phyloP scores from a whole-genome alignment of 805 yeast genomes.

The Kuraishia piskuri region DNA sequence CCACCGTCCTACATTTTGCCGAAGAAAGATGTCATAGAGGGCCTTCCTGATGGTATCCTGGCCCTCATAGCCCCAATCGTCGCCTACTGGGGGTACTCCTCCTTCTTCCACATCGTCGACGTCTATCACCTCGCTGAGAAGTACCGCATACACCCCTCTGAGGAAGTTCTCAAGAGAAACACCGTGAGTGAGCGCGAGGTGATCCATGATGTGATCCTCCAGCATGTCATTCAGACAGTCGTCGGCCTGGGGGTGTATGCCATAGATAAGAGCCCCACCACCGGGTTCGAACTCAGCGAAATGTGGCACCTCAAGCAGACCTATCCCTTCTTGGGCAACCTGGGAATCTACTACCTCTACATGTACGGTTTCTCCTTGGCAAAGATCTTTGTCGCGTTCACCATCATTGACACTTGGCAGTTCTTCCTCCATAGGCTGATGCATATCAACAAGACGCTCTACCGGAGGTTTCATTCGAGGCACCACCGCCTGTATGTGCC shows the following conservation, averaged over 20 bases:
- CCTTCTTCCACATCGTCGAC: slow-evolving; percentile 70
- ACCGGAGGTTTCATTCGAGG: slow-evolving; percentile 81
- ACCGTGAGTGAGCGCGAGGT: slow-evolving; percentile 67
- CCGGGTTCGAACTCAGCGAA: slow-evolving; percentile 38
- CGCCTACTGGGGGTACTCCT: slow-evolving; percentile 77
- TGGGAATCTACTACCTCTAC: slow-evolving; percentile 42
- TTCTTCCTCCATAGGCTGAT: slow-evolving; percentile 80
- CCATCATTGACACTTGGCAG: slow-evolving; percentile 91
- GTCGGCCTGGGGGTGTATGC: slow-evolving; percentile 50
- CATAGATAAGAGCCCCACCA: slow-evolving; percentile 47
- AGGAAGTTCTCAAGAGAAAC: slow-evolving; percentile 70
- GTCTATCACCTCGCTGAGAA: slow-evolving; percentile 65
- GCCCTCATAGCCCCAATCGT: slow-evolving; percentile 70
- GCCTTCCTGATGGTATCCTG: slow-evolving; percentile 62
- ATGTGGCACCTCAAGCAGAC: slow-evolving; percentile 38
- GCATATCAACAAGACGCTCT: slow-evolving; percentile 75
- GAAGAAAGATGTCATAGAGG: slow-evolving; percentile 40
- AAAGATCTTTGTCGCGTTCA: slow-evolving; percentile 55
- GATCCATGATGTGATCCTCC: slow-evolving; percentile 70
- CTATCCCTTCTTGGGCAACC: slow-evolving; percentile 34
- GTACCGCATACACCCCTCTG: slow-evolving; percentile 88
- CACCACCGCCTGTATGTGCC: slow-evolving; percentile 95
- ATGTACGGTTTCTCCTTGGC: slow-evolving; percentile 53
- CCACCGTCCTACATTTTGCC: slow-evolving; percentile 7
- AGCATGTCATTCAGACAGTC: slow-evolving; percentile 75